Percentiles rank a stretch among this genome's conserved stretches.
These are phyloP conservation scores for Cucurbita argyrosperma DNA, from an alignment of 306 rosid genomes.

Conservation along the genomic window DNA sequence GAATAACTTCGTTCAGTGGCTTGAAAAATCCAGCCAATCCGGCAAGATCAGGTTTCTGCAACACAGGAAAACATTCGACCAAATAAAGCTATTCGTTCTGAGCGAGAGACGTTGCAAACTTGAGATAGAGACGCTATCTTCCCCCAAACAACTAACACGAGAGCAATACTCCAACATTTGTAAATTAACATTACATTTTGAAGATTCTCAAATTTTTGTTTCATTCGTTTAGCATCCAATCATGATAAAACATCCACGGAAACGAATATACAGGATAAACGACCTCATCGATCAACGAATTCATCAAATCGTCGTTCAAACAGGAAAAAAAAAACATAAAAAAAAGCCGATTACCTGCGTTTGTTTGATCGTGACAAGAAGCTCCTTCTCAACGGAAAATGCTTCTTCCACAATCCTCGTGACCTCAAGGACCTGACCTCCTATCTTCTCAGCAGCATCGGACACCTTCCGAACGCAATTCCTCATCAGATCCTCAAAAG, in stretches of 20 bases:
- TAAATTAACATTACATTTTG: background rate
- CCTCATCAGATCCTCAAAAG: constrained; percentile 46
- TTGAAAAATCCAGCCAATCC: constrained; percentile 69
- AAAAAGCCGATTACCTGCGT: constrained; percentile 37
- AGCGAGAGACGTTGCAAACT: background rate
- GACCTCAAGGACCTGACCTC: constrained; percentile 56
- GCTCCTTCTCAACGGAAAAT: constrained; percentile 53
- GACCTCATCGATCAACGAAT: background rate
- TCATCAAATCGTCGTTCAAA: background rate
- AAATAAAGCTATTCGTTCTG: background rate
- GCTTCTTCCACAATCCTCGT: constrained; percentile 47
- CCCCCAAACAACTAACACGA: no score
- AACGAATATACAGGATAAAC: background rate
- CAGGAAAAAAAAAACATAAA: background rate
- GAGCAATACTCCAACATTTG: background rate
- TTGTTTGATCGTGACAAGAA: constrained; percentile 43
- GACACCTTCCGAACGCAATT: constrained; percentile 34
- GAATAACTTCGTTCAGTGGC: constrained; percentile 62
- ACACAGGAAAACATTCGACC: constrained; percentile 3
- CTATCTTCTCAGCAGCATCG: constrained; percentile 59
- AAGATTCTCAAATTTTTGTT: background rate
- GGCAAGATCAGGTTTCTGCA: constrained; percentile 71
- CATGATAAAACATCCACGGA: background rate
- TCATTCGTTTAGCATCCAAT: background rate
- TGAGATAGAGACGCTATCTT: background rate